Base-by-base conservation (phyloP, 345 rosid genomes). In the Eucalyptus microcorys region DNA sequence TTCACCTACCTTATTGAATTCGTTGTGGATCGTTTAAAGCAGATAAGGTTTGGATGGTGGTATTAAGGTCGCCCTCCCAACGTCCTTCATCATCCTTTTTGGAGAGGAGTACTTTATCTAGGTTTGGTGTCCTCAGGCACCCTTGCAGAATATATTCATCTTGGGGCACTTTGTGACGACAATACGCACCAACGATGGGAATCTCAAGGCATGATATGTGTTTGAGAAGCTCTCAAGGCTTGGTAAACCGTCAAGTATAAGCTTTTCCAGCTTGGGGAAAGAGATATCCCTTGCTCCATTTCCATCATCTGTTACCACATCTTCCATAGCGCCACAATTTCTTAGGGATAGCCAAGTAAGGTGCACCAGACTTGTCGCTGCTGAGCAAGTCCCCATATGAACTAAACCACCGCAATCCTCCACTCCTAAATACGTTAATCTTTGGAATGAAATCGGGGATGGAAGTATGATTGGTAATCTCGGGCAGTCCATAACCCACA, bases 381-480 rank as follows among this genome's bases (percentile, higher is more conserved):
- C 21, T 7, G 76, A n/a, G 40, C 10, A 64, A 64, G 40, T 64
- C 10, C 21, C 21, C 10, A n/a, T 0, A n/a, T 64, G 40, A 14
- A n/a, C 40, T 64, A 64, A 15, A n/a, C 76, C 19, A n/a, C 1
- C 10, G 9, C 37, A 64, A 14, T 27, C 4, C 4, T 5, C 0
- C 13, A 61, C 15, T 27, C 1, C 0, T 27, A 30, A 27, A 0
- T 0, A 0, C 16, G 0, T 27, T 34, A 61, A 61, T 13, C 32
- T 30, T 1, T 61, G 8, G 68, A 61, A 13, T 13, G 68, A 6
- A 27, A 4, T 27, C 1, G 34, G 8, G 4, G 68, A 27, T 61
- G 68, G 68, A 61, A 61, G 2, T 27, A 27, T 2, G 7, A 61
- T 61, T 5, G 34, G 6, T 12, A 61, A 61, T 5, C 68, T 61